Percentiles rank a stretch among this genome's conserved stretches.
Evolutionary conservation across 2,329 filamentous ascomycete species (phyloP).

Genomic region (Ceratocystiopsis sp.): DNA sequence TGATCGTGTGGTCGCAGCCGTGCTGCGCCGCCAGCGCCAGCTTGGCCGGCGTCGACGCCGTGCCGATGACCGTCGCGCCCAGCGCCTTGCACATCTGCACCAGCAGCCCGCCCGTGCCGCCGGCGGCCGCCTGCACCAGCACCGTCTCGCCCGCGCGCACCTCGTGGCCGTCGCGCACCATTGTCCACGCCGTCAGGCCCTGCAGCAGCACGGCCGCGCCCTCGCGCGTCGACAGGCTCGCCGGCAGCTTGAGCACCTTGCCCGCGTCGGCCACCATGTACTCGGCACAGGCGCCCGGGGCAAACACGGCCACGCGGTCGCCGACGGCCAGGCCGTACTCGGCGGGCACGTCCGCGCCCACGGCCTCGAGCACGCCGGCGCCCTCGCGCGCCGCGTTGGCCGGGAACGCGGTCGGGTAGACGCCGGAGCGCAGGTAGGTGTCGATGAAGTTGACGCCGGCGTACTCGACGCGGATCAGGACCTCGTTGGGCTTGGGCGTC

Average conservation of each 20-base stretch:
- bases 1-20: constrained; percentile 57
- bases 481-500: constrained; percentile 19
- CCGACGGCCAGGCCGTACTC: constrained; percentile 16
- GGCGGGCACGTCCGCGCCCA: constrained; percentile 7
- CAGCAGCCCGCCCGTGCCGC: constrained; percentile 62
- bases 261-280: constrained; percentile 35
- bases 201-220: constrained; percentile 58
- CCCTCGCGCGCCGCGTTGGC: constrained; percentile 8
- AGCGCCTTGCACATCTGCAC: constrained; percentile 56
- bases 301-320: constrained; percentile 50
- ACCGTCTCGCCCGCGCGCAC: constrained; percentile 28
- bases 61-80: constrained; percentile 67
- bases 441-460: constrained; percentile 80
- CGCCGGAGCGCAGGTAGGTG: constrained; percentile 28
- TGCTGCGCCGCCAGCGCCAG: constrained; percentile 49
- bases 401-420: constrained; percentile 8
- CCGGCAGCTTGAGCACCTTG: constrained; percentile 47
- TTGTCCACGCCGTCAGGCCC: constrained; percentile 64
- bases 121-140: constrained; percentile 71
- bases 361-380: constrained; percentile 7
- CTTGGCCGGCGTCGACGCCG: constrained; percentile 60
- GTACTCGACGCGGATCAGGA: constrained; percentile 65
- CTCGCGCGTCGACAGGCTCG: constrained; percentile 38
- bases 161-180: constrained; percentile 49
- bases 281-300: constrained; percentile 33